Evolutionary conservation across 2,329 filamentous ascomycete species (phyloP).

Genomic region (Madurella mycetomatis): DNA sequence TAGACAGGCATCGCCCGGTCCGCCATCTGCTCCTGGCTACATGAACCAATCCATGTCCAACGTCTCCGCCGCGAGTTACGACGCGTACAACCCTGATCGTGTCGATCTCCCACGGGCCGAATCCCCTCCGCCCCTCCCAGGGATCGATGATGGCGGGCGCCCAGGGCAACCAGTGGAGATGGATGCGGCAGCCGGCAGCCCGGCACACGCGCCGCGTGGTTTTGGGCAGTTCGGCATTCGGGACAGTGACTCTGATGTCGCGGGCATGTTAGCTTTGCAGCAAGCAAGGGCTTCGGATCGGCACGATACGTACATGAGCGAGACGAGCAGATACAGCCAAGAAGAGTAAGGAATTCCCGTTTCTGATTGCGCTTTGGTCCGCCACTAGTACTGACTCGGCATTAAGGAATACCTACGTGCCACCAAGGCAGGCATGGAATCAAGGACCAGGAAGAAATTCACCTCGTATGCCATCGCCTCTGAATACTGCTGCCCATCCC

Average conservation of each 20-base stretch:
- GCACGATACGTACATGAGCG: conserved; percentile 54
- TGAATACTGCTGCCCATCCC: conserved; percentile 32
- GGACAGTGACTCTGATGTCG: conserved; percentile 67
- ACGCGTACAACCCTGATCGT: conserved; percentile 42
- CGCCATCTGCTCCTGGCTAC: conserved; percentile 34
- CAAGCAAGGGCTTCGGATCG: conserved; percentile 43
- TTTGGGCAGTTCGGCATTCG: conserved; percentile 47
- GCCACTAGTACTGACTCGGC: conserved; percentile 32
- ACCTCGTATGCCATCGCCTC: conserved; percentile 44
- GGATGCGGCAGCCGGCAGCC: conserved; percentile 62
- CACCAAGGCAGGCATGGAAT: conserved; percentile 55
- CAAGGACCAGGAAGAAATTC: conserved; percentile 41
- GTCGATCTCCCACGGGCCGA: conserved; percentile 55
- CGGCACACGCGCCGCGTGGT: conserved; percentile 38
- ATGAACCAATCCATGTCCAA: conserved; percentile 37
- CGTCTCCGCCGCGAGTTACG: conserved; percentile 36
- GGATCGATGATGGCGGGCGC: conserved; percentile 35
- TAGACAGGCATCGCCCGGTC: conserved; percentile 37
- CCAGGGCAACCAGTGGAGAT: conserved; percentile 72
- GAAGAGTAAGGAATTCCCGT: conserved; percentile 59
- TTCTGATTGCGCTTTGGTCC: neutral
- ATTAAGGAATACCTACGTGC: conserved; percentile 47
- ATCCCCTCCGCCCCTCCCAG: conserved; percentile 58
- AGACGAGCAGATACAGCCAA: conserved; percentile 67
- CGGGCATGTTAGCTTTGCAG: conserved; percentile 69